Evolutionary conservation across 2,329 filamentous ascomycete genomes (phyloP).

Genomic region (Colletotrichum filicis): DNA sequence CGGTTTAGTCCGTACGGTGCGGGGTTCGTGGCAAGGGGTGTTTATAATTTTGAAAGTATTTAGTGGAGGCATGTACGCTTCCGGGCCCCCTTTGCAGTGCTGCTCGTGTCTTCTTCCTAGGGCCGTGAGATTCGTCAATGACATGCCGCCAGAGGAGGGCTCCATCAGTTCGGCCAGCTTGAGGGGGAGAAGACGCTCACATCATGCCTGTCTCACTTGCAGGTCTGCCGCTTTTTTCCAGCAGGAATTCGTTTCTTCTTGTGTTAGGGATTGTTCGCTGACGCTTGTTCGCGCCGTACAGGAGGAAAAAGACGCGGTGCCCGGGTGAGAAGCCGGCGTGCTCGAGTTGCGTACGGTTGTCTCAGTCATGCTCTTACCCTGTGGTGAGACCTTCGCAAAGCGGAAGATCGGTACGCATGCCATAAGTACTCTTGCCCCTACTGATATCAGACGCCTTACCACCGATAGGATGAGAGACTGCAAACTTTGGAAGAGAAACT

Average conservation of each 20-base stretch:
- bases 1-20: conserved; percentile 10
- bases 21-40: conserved; percentile 6
- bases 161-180: conserved; percentile 35
- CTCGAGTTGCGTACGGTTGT: conserved; percentile 60
- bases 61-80: conserved; percentile 25
- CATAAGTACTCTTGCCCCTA: not conserved
- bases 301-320: conserved; percentile 62
- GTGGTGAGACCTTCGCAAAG: conserved; percentile 49
- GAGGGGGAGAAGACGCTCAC: conserved; percentile 51
- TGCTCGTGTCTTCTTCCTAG: conserved; percentile 13
- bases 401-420: conserved; percentile 55
- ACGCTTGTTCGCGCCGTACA: conserved; percentile 35
- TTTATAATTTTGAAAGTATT: conserved; percentile 13
- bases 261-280: conserved; percentile 7
- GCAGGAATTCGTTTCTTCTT: not conserved
- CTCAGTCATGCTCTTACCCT: conserved; percentile 59
- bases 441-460: conserved; percentile 1
- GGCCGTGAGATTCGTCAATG: conserved; percentile 24
- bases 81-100: not conserved
- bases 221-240: conserved; percentile 45
- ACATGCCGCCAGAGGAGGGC: conserved; percentile 47
- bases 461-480: conserved; percentile 58
- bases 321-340: conserved; percentile 63
- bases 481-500: conserved; percentile 63
- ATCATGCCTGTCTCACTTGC: conserved; percentile 59